A percentile compares a stretch with the other conserved stretches of the same genome.
phyloP scores from a whole-genome alignment of 805 yeast species.

The Pichia cephalocereana region DNA sequence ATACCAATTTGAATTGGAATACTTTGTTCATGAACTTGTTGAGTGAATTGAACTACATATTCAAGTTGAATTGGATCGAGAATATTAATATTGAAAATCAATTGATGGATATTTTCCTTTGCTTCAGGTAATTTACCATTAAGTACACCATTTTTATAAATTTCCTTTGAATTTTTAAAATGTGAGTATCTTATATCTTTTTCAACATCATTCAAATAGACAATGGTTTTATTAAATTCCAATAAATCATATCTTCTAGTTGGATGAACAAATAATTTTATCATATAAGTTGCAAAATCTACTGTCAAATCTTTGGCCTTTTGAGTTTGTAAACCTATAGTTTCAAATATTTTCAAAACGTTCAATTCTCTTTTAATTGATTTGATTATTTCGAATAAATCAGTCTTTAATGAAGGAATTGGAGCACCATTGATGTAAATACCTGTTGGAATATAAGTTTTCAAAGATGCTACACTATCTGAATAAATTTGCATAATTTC shows the following conservation, averaged over 20 bases:
- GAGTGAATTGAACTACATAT: conserved; percentile 40
- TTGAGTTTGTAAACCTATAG: conserved; percentile 26
- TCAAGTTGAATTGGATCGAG: conserved; percentile 42
- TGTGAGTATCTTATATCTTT: conserved; percentile 44
- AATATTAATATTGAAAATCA: conserved; percentile 60
- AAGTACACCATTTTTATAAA: conserved; percentile 34
- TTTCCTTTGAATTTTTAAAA: conserved; percentile 35
- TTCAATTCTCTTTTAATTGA: conserved; percentile 29
- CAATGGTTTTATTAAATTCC: conserved; percentile 29
- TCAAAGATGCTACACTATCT: conserved; percentile 1
- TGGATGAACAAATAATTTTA: conserved; percentile 6
- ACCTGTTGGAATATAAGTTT: conserved; percentile 28
- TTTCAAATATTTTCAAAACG: conserved; percentile 13
- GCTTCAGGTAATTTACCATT: conserved; percentile 62
- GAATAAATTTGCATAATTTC: conserved; percentile 2
- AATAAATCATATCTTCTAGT: conserved; percentile 19
- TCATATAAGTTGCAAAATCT: conserved; percentile 27
- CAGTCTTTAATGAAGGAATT: conserved; percentile 35
- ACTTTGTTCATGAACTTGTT: conserved; percentile 41
- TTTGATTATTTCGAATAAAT: conserved; percentile 33
- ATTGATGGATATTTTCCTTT: conserved; percentile 65
- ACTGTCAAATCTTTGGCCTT: conserved; percentile 30
- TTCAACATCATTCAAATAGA: conserved; percentile 74
- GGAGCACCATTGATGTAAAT: conserved; percentile 66
- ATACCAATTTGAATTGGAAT: conserved; percentile 78